A percentile compares a stretch with the other conserved stretches of the same genome.
phyloP scores from a whole-genome alignment of 2,329 filamentous ascomycete genomes.

The Fusarium papillatum region DNA sequence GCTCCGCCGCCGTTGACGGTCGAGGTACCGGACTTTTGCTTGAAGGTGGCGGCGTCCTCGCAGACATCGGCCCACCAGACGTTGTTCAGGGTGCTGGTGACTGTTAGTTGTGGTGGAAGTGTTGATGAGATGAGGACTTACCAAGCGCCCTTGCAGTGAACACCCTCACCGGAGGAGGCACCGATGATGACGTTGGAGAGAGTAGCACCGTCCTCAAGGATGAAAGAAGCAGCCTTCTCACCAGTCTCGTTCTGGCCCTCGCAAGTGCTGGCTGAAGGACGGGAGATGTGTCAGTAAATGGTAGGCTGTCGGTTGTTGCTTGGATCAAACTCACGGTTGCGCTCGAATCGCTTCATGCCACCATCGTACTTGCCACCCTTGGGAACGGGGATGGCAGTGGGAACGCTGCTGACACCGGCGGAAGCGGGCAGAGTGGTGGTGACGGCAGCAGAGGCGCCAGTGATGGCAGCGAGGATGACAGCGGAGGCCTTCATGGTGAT shows the following conservation, averaged over 20 bases:
- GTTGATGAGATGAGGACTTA: not conserved
- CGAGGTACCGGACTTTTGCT: slow-evolving; percentile 51
- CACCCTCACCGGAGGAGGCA: slow-evolving; percentile 59
- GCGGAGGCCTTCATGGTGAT: slow-evolving; percentile 7
- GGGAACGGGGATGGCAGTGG: slow-evolving; percentile 1
- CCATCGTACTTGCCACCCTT: not conserved
- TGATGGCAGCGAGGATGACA: slow-evolving; percentile 1
- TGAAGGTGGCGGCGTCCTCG: slow-evolving; percentile 49
- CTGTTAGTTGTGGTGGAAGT: not conserved
- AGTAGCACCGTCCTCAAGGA: slow-evolving; percentile 60
- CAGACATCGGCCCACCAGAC: slow-evolving; percentile 53
- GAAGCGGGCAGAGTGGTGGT: slow-evolving; percentile 1
- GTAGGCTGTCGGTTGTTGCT: not conserved
- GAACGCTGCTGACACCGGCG: not conserved
- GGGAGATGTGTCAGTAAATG: not conserved
- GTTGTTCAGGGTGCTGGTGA: slow-evolving; percentile 43
- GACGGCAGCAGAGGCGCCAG: not conserved
- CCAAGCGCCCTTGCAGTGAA: slow-evolving; percentile 62
- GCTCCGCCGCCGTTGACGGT: slow-evolving; percentile 46
- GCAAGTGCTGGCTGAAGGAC: not conserved
- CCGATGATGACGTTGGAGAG: slow-evolving; percentile 66
- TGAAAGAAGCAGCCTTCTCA: slow-evolving; percentile 7
- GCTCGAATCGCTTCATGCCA: slow-evolving; percentile 5
- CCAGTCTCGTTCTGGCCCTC: not conserved
- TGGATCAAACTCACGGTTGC: not conserved